Base-by-base conservation (phyloP, 176 grass and related monocot genomes). In the Microstegium vimineum region DNA sequence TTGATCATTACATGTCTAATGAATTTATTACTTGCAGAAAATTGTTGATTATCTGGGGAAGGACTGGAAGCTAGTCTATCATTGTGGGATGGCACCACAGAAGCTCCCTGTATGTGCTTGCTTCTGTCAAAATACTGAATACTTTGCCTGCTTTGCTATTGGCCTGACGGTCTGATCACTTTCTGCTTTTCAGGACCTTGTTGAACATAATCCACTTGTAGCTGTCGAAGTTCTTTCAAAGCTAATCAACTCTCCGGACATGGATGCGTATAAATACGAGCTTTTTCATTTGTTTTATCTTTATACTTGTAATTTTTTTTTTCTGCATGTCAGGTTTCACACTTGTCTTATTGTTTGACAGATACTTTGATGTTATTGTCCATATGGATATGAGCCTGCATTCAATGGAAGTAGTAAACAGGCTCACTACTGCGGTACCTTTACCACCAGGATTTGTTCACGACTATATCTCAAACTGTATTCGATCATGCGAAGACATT, bases 401-500 rank as follows among this genome's bases (percentile, higher is more conserved):
- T 86, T 98, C 96, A 26, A 98, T 98, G 96, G 96, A 95, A 93
- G 96, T 98, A 82, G 93, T 98, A 73, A 98, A 98, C 77, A 93
- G 89, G 84, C 96, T 98, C 54, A 98, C 96, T 43, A 93, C 89
- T 65, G 87, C 89, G 74, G 93, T 95, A 65, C 83, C 87, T 80
- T 87, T 98, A 64, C 92, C 92, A 20, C 89, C 90, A 77, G 96
- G 90, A 79, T 98, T 95, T 37, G 87, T 95, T 78, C 96, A 98
- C 75, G 88, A 93, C 87, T 98, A 98, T 87, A 95, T 98, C 80
- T 95, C 92, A 74, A 98, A 95, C 27, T 98, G 96, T 84, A 98
- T 98, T 71, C 76, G 62, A 79, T 93, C 96, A 62, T 98, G 96
- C 49, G 86, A 95, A 86, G 89, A 88, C 83, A 93, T 87, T 75